Base-by-base conservation (phyloP, 2,329 filamentous ascomycete species). In the Pezicula rhizophila region DNA sequence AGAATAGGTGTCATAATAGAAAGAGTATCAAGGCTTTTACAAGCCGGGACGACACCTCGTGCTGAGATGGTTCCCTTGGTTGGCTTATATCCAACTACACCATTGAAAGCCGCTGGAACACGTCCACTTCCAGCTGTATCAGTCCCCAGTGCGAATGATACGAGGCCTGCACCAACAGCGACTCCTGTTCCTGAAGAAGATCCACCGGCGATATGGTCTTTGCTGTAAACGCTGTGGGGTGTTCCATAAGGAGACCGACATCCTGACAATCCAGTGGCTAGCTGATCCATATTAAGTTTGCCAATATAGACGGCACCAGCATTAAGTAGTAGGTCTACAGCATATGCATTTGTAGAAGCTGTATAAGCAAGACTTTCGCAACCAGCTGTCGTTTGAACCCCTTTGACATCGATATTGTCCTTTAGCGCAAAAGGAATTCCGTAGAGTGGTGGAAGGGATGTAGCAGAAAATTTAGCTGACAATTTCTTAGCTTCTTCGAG, bases 221-320 rank as follows among this genome's bases (percentile, higher is more conserved):
- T 63, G 56, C 71, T 64, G 60, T 69, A 79, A 0, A 78, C 68
- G 47, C 76, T 80, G 18, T 74, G 69, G 1, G 78, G 74, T 17
- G 70, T 73, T 2, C 79, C 80, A 52, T 76, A 81, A 0, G 79
- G 77, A 2, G 76, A 80, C 23, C 79, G 72, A 42, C 75, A 78
- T 14, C 79, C 80, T 11, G 74, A 77, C 2, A 84, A 68, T 1
- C 80, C 80, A 1, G 79, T 83, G 2, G 79, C 80, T 4, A 84
- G 69, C 60, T 84, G 79, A 58, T 84, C 80, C 47, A 84, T 70
- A 56, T 77, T 78, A 11, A 70, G 70, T 58, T 82, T 83, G 26
- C 79, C 79, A 39, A 82, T 68, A 49, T 77, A 74, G 3, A 82
- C 59, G 1, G 71, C 79, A 6, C 79, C 79, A 12, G 74, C 71